phyloP scores from a whole-genome alignment of 192 early-diverging fungal genomes.

The Umbelopsis sp. region DNA sequence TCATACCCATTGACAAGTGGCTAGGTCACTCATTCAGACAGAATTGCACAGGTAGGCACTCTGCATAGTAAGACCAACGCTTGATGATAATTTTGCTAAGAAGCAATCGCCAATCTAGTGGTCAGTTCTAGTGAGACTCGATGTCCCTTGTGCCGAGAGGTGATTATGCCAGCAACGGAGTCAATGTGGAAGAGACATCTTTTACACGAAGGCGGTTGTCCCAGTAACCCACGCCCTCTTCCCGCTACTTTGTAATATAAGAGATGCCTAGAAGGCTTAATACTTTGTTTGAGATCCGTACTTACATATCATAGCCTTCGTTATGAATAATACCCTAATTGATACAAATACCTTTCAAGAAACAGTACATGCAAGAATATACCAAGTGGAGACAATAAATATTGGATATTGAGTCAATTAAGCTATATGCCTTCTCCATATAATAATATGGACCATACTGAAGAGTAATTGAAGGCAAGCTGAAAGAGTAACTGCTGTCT shows the following conservation, averaged over 20 bases:
- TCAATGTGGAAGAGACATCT: constrained; percentile 69
- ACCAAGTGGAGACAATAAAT: no score
- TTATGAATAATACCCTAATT: no score
- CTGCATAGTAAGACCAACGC: neutral
- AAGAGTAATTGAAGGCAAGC: no score
- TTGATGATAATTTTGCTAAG: neutral
- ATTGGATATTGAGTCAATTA: no score
- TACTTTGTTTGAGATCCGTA: no score
- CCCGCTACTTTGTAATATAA: neutral
- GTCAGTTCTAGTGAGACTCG: constrained; percentile 19
- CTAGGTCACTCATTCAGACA: constrained; percentile 34
- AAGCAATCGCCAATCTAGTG: neutral
- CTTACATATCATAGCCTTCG: no score
- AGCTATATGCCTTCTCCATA: no score
- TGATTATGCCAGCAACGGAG: constrained; percentile 58
- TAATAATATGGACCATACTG: no score
- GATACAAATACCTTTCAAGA: no score
- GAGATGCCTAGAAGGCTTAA: neutral
- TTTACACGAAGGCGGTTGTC: constrained; percentile 55
- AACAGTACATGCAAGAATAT: no score
- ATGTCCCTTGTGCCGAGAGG: constrained; percentile 55
- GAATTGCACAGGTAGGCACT: constrained; percentile 25
- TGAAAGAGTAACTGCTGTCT: no score
- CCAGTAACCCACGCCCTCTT: constrained; percentile 42
- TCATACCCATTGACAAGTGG: constrained; percentile 36